Base-by-base conservation (phyloP, 768 basidiomycete species). In the Suillus subluteus region DNA sequence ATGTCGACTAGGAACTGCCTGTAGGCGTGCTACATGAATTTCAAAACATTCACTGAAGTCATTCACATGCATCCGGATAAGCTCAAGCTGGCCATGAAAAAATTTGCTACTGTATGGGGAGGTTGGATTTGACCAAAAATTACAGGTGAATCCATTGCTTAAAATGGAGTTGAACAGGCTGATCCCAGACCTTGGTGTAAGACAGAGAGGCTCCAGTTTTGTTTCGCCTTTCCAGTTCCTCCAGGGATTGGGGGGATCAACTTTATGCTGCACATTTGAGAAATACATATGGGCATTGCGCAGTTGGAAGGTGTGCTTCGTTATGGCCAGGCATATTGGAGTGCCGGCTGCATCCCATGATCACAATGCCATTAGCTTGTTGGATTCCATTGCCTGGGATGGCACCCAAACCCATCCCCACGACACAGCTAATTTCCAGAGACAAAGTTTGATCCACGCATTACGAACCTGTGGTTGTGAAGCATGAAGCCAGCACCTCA, bases 61-160 rank as follows among this genome's bases (percentile, higher is more conserved):
- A 56, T 35, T 35, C 35, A 35, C 7, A 56, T 56, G 55, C 18
- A 2, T 5, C 32, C 3, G 11, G 55, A 56, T 18, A 35, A 56
- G 4, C 55, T 56, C 9, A 1, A 56, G 32, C 0, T 11, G 18
- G 55, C 35, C 11, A 56, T 56, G 32, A 12, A 2, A 11, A 21
- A 35, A 4, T 56, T 37, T 13, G 4, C 55, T 0, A 35, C 55
- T 6, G 21, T 56, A 6, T 56, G 55, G 35, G 55, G 55, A 11
- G 55, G 55, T 56, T 56, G 3, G 55, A 56, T 37, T 37, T 56
- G 13, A 56, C 55, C 18, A 37, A 56, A 37, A 56, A 37, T n/a
- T 2, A 32, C 21, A 35, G 12, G 55, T 56, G 35, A 56, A 35
- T 37, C 35, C 35, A 56, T 32, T 6, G 2, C 55, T 35, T 37